Evolutionary conservation across 2,329 filamentous ascomycete species (phyloP).

Genomic region (Periconia sp.): DNA sequence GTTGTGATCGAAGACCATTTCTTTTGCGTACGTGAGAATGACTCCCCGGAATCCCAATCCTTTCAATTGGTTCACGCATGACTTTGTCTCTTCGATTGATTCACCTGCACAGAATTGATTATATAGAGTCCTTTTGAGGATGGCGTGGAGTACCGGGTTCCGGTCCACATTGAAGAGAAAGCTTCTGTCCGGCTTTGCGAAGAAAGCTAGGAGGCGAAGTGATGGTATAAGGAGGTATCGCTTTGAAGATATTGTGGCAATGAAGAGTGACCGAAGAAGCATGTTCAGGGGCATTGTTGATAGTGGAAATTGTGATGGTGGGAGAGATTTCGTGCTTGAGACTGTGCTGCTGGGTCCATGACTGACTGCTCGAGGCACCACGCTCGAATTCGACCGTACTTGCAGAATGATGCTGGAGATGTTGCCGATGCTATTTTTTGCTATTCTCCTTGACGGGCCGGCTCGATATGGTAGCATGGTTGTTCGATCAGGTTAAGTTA

Average conservation of each 20-base stretch:
- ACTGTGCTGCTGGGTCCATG: conserved; percentile 4
- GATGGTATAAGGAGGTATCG: conserved; percentile 48
- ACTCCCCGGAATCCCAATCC: conserved; percentile 81
- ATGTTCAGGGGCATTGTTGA: conserved; percentile 35
- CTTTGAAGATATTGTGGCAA: conserved; percentile 57
- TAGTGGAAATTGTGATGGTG: conserved; percentile 20
- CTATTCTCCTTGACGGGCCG: conserved; percentile 1
- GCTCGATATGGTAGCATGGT: conserved; percentile 3
- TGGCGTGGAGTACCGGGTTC: conserved; percentile 73
- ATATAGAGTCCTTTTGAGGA: conserved; percentile 84
- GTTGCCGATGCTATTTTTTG: conserved; percentile 2
- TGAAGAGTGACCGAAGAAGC: conserved; percentile 38
- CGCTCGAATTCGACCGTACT: conserved; percentile 3
- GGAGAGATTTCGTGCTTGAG: conserved; percentile 10
- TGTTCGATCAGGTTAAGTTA: neutral
- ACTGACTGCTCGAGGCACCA: conserved; percentile 1
- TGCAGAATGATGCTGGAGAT: conserved; percentile 2
- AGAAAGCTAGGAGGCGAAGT: conserved; percentile 47
- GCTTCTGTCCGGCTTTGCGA: conserved; percentile 44
- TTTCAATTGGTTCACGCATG: conserved; percentile 66
- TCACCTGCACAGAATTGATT: conserved; percentile 90
- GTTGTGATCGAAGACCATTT: conserved; percentile 57
- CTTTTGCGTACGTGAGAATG: conserved; percentile 82
- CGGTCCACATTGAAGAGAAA: conserved; percentile 66
- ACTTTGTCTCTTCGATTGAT: conserved; percentile 69